Conservation (phyloP, 352 stramenopile species). For the Phytophthora boehmeriae region DNA sequence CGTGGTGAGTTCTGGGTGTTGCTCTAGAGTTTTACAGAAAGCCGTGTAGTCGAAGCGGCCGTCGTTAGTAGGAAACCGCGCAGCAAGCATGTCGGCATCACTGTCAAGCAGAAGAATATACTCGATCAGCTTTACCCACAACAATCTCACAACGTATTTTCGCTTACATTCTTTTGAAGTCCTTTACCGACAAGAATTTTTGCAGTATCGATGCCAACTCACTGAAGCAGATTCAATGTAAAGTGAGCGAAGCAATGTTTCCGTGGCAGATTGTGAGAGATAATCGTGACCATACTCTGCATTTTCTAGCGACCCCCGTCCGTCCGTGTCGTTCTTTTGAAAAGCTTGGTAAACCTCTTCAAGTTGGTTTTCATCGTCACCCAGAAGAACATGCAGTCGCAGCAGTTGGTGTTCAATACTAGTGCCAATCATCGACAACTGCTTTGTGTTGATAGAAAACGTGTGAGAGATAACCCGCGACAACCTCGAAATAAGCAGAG, state of each 20-base stretch:
- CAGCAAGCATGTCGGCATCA: slow-evolving; percentile 9
- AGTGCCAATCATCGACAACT: slow-evolving; percentile 3
- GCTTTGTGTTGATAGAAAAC: too few species aligned
- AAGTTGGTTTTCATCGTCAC: slow-evolving; percentile 58
- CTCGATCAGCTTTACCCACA: neutral
- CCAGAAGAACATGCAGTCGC: slow-evolving; percentile 27
- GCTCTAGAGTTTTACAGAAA: slow-evolving; percentile 33
- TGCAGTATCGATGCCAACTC: slow-evolving; percentile 16
- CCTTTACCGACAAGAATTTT: slow-evolving; percentile 11
- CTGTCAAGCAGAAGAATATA: slow-evolving; percentile 11
- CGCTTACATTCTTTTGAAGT: slow-evolving; percentile 25
- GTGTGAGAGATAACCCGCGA: too few species aligned
- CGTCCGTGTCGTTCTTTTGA: slow-evolving; percentile 11
- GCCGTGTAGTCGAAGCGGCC: slow-evolving; percentile 33
- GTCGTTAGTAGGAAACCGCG: slow-evolving; percentile 2
- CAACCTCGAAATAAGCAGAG: neutral
- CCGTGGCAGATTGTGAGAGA: neutral
- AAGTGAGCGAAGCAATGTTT: neutral
- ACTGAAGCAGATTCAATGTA: slow-evolving; percentile 3
- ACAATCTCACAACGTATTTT: neutral
- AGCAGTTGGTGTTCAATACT: slow-evolving; percentile 23
- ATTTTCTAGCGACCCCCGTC: slow-evolving; percentile 20
- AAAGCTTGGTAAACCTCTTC: slow-evolving; percentile 30
- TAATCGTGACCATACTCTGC: slow-evolving; percentile 7
- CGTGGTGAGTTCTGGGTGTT: slow-evolving; percentile 7